Evolutionary conservation across 2,329 filamentous ascomycete genomes (phyloP), one percentile per base, ranked within the genome.

Genomic region (Colletotrichum plurivorum): DNA sequence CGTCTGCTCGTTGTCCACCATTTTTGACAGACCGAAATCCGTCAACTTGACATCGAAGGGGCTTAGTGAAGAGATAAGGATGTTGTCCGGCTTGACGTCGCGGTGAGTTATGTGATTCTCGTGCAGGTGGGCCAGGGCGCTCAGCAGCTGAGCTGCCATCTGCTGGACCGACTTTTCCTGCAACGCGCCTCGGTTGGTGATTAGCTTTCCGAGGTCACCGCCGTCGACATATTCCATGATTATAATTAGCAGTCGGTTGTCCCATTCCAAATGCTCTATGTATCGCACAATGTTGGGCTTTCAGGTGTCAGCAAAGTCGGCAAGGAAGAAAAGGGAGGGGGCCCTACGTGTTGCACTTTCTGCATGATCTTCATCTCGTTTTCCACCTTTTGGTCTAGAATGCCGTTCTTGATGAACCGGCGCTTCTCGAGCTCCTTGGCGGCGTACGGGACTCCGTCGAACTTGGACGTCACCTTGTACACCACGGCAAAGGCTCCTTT

Each of bases 61-160:
- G 6, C 91, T 84, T 10, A 89, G 78, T 1, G 90, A 91, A 12
- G 90, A 86, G 73, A 98, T 93, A 48, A 99, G 85, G 70, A 99
- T 98, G 76, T 99, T 99, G 84, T 99, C 96, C 0, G 96, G 96
- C 78, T 99, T 99, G 76, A 99, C 94, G 79, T 99, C 96, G n/a
- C 96, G 92, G 81, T 99, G 96, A 0, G 95, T 98, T 74, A 99
- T 98, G 76, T 92, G 94, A 75, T 93, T 92, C 61, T 87, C 84
- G 79, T 99, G 96, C 9, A 99, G 85, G 78, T 99, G 98, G 36
- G 90, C 90, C 60, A 99, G 83, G 2, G 95, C 95, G 73, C 92
- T 89, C 51, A 98, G 83, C 43, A 98, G 88, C 78, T 97, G 94
- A 20, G 82, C 78, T 1, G 94, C 89, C 79, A 98, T 93, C 5